phyloP scores from a whole-genome alignment of 768 basidiomycete genomes.

The Amanita muscaria region DNA sequence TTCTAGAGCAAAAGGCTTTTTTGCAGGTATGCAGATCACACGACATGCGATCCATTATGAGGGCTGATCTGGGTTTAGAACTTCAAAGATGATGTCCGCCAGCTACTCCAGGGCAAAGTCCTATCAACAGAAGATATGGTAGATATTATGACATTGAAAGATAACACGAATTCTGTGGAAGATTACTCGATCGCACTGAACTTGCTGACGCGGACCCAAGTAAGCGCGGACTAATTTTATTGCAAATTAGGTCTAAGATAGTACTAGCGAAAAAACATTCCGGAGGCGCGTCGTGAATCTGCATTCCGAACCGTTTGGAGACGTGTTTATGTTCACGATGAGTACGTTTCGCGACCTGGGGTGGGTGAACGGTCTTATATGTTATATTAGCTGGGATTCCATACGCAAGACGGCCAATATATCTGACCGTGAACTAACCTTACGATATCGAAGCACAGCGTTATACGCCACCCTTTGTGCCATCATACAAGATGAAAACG shows the following conservation, averaged over 20 bases:
- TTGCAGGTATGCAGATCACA: slow-evolving; percentile 27
- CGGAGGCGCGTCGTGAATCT: slow-evolving; percentile 57
- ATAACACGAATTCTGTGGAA: slow-evolving; percentile 50
- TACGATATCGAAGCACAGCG: slow-evolving; percentile 65
- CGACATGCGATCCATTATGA: not conserved
- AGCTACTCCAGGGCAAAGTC: slow-evolving; percentile 65
- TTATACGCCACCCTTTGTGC: slow-evolving; percentile 57
- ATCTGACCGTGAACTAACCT: slow-evolving; percentile 68
- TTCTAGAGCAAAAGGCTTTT: slow-evolving; percentile 43
- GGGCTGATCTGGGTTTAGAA: slow-evolving; percentile 32
- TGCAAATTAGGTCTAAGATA: not conserved
- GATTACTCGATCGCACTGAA: slow-evolving; percentile 67
- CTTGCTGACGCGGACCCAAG: slow-evolving; percentile 48
- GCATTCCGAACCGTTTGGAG: slow-evolving; percentile 80
- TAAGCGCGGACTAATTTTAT: slow-evolving; percentile 14
- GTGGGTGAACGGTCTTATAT: not conserved
- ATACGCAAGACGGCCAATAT: slow-evolving; percentile 69
- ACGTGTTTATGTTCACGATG: slow-evolving; percentile 78
- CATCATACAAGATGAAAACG: slow-evolving; percentile 33
- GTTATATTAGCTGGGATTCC: slow-evolving; percentile 54
- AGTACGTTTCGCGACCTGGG: slow-evolving; percentile 38
- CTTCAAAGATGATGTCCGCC: slow-evolving; percentile 60
- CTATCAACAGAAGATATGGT: slow-evolving; percentile 72
- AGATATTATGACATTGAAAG: slow-evolving; percentile 80
- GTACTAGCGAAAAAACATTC: slow-evolving; percentile 41